These are phyloP conservation scores for Exophiala alcalophila DNA, from an alignment of 2,329 filamentous ascomycete species.

Conservation along the genomic window DNA sequence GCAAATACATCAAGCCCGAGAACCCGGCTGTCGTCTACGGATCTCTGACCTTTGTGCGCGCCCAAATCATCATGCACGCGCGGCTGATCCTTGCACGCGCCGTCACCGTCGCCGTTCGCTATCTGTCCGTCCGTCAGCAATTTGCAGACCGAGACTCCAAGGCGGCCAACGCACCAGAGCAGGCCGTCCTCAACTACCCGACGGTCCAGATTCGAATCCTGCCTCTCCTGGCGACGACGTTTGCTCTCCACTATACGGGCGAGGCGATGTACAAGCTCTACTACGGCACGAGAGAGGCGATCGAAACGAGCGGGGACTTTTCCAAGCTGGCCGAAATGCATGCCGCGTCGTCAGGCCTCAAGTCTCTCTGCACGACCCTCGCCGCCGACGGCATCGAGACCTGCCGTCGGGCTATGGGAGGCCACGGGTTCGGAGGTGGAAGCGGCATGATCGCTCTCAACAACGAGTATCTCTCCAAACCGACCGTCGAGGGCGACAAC, in stretches of 20 bases:
- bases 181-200: conserved; percentile 53
- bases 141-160: conserved; percentile 50
- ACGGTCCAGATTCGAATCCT: conserved; percentile 55
- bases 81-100: conserved; percentile 52
- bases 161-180: conserved; percentile 38
- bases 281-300: conserved; percentile 43
- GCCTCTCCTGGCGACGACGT: conserved; percentile 53
- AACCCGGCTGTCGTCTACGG: conserved; percentile 52
- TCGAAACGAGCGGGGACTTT: conserved; percentile 50
- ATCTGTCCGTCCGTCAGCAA: conserved; percentile 49
- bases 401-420: conserved; percentile 53
- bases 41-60: conserved; percentile 48
- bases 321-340: conserved; percentile 51
- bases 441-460: conserved; percentile 54
- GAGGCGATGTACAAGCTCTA: conserved; percentile 52
- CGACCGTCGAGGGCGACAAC: conserved; percentile 56
- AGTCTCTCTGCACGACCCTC: conserved; percentile 53
- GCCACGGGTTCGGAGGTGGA: conserved; percentile 53
- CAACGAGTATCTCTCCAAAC: conserved; percentile 51
- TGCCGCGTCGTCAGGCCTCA: conserved; percentile 53
- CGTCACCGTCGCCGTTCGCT: conserved; percentile 53
- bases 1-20: conserved; percentile 46
- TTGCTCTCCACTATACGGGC: conserved; percentile 47
- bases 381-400: conserved; percentile 55
- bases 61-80: conserved; percentile 44